Conservation (phyloP, 1,139 yeast genomes). For the Protomyces inundatus region DNA sequence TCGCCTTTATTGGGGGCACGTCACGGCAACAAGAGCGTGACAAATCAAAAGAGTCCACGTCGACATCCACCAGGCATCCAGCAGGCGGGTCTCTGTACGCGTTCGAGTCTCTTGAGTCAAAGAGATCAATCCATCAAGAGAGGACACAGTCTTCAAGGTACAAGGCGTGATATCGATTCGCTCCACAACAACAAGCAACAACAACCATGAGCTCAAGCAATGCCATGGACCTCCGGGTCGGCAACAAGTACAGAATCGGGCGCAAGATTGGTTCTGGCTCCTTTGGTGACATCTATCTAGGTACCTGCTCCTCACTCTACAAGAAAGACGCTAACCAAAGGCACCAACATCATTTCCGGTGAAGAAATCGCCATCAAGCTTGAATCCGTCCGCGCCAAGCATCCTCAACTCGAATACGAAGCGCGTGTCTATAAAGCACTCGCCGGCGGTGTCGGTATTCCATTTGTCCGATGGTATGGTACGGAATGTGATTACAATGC, state of each 20-base stretch:
- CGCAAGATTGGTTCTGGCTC: constrained; percentile 97
- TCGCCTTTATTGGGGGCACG: no score
- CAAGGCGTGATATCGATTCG: no score
- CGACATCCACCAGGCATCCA: no score
- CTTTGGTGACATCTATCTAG: constrained; percentile 87
- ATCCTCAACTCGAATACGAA: constrained; percentile 95
- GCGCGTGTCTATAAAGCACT: constrained; percentile 81
- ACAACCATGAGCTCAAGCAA: constrained; percentile 2
- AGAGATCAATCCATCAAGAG: no score
- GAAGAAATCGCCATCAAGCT: constrained; percentile 96
- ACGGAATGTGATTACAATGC: constrained; percentile 95
- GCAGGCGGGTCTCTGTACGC: no score
- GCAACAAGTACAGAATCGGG: constrained; percentile 90
- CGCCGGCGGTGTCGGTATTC: constrained; percentile 96
- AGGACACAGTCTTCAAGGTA: no score
- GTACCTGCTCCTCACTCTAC: not conserved
- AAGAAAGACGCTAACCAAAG: constrained; percentile 31
- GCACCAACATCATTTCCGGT: constrained; percentile 86
- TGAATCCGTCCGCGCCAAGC: constrained; percentile 84
- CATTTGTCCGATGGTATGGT: constrained; percentile 96
- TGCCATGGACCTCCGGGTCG: constrained; percentile 42
- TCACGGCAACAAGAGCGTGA: no score
- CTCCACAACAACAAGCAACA: no score
- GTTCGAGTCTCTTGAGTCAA: no score
- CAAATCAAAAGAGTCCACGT: no score